These are phyloP conservation scores for Capsicum baccatum DNA, from an alignment of 257 asterid genomes.

Conservation along the genomic window DNA sequence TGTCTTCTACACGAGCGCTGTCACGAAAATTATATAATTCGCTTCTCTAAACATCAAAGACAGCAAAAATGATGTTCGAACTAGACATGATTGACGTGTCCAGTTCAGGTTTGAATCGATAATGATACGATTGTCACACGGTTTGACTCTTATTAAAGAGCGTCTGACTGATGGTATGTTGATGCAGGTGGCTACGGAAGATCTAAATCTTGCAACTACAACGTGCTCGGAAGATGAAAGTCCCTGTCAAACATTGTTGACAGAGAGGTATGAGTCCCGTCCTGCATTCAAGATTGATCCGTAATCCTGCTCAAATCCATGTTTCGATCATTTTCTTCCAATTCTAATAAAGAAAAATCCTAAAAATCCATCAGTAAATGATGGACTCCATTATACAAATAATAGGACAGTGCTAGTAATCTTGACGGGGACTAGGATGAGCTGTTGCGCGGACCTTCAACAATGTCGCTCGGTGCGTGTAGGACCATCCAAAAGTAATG, in stretches of 20 bases:
- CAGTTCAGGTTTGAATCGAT: not conserved
- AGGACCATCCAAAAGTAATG: not conserved
- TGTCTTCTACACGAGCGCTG: not conserved
- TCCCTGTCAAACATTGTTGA: not conserved
- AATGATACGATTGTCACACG: not conserved
- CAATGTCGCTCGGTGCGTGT: not conserved
- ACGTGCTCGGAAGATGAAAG: not conserved
- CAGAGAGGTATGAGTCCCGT: constrained; percentile 5
- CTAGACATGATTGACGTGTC: not conserved
- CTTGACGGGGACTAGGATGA: too few relatives aligned
- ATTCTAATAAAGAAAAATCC: too few relatives aligned
- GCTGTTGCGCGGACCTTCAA: not conserved
- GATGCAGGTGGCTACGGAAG: not conserved
- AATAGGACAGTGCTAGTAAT: too few relatives aligned
- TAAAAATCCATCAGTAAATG: too few relatives aligned
- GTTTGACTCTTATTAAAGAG: not conserved
- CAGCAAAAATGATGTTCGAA: not conserved
- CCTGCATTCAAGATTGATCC: constrained; percentile 3
- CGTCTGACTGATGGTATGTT: not conserved
- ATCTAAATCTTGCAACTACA: not conserved
- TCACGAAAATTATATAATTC: not conserved
- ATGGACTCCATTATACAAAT: too few relatives aligned
- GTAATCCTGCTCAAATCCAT: not conserved
- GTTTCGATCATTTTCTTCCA: not conserved
- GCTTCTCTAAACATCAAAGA: not conserved